Evolutionary conservation across 495 filamentous ascomycete species (phyloP).

Genomic region (Neohortaea acidophila): DNA sequence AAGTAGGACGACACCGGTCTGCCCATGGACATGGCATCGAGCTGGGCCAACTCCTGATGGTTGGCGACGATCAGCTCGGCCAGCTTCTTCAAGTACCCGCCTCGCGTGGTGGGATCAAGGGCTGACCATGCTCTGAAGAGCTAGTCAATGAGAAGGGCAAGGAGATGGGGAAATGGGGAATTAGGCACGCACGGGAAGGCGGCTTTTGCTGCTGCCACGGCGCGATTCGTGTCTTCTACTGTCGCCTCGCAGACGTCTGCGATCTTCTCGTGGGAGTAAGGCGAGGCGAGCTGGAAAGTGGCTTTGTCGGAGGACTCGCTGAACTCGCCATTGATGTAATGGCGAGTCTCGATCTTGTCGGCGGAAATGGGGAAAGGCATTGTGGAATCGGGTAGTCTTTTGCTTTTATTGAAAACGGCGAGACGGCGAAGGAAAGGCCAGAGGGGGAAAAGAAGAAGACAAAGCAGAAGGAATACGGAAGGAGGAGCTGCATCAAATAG

Average conservation of each 20-base stretch:
- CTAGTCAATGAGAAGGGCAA: too few species aligned
- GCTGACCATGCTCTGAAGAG: conserved; percentile 40
- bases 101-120: conserved; percentile 31
- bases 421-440: too few species aligned
- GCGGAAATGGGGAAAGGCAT: conserved; percentile 9
- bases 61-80: conserved; percentile 34
- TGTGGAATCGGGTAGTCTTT: not conserved
- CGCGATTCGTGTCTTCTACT: conserved; percentile 38
- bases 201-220: conserved; percentile 42
- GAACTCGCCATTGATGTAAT: conserved; percentile 39
- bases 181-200: too few species aligned
- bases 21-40: conserved; percentile 42
- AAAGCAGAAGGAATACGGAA: too few species aligned
- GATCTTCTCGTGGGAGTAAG: conserved; percentile 31
- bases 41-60: conserved; percentile 34
- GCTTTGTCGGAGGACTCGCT: conserved; percentile 30
- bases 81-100: conserved; percentile 36
- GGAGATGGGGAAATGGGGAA: too few species aligned
- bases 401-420: too few species aligned
- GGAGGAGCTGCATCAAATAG: too few species aligned
- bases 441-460: too few species aligned
- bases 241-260: conserved; percentile 35
- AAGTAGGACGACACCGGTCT: conserved; percentile 28
- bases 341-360: conserved; percentile 23
- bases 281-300: conserved; percentile 33